Base-by-base conservation (phyloP, 306 rosid species). In the Sophora flavescens region DNA sequence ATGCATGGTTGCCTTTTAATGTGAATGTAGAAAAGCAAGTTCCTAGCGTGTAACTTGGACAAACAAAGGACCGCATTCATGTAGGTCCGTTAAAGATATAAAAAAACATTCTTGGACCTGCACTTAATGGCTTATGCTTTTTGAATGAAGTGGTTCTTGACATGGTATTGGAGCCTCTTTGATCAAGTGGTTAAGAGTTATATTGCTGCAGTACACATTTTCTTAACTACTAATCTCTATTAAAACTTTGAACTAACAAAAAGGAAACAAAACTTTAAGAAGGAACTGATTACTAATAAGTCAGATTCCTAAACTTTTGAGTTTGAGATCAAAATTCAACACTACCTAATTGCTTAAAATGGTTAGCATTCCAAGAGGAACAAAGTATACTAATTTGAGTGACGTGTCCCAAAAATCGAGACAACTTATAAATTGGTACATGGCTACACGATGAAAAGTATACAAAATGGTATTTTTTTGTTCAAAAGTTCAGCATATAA, bases 11-110 rank as follows among this genome's bases (percentile, higher is more conserved):
- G 11, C 70, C 58, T 78, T 70, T 63, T 14, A 36, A 53, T 63
- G 78, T 17, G 66, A 76, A 62, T 52, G 57, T 22, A 36, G 44
- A 42, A 41, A 75, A 44, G 35, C n/a, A 63, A 75, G 28, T 45
- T 70, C 16, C 44, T 45, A 33, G 30, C 8, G n/a, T 57, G 22
- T n/a, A n/a, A 44, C 38, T 61, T 68, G 72, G 42, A 68, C 1
- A 15, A 41, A 45, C 42, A 68, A 14, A 50, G 30, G 22, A 68
- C 28, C 54, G 52, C 84, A 75, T 68, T 47, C 16, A 6, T 68
- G 36, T 56, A 6, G 57, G 77, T 58, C 38, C 44, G 26, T 77
- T 56, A 51, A 26, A 62, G 10, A 58, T 39, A 22, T 13, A 17
- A 12, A 54, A 54, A 58, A 33, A 6, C 75, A 66, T 44, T 68